Evolutionary conservation across 306 rosid genomes (phyloP).

Genomic region (Citrullus amarus): DNA sequence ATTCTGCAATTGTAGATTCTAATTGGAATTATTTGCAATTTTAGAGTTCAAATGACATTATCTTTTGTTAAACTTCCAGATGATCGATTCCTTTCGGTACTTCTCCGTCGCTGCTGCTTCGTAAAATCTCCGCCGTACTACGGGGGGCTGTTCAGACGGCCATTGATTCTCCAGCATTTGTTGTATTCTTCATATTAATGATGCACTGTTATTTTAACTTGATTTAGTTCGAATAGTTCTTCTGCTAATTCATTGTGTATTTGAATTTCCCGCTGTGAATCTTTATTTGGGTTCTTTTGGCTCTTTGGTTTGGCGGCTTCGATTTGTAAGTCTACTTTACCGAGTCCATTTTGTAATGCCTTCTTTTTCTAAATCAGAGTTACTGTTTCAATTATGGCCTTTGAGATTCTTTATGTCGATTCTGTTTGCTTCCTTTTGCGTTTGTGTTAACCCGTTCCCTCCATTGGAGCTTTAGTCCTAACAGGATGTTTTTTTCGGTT

Average conservation of each 20-base stretch:
- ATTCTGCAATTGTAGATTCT: background rate
- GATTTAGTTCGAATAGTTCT: background rate
- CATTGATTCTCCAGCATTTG: constrained; percentile 32
- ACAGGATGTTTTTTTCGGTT: background rate
- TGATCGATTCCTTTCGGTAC: background rate
- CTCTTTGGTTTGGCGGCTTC: background rate
- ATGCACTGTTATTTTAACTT: constrained; percentile 14
- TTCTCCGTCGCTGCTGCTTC: background rate
- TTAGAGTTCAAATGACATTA: background rate
- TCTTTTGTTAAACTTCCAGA: background rate
- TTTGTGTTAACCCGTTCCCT: background rate
- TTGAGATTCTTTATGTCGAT: background rate
- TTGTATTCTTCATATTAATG: constrained; percentile 20
- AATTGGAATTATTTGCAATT: background rate
- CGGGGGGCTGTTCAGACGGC: constrained; percentile 24
- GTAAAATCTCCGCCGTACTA: background rate
- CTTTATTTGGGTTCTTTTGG: background rate
- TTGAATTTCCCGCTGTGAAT: background rate
- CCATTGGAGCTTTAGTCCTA: background rate
- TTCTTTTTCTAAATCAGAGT: background rate
- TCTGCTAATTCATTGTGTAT: background rate
- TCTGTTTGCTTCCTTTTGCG: background rate
- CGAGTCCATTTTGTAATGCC: background rate
- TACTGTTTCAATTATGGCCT: background rate
- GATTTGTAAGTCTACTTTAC: background rate